A percentile compares a stretch with the other conserved stretches of the same genome.
These are phyloP conservation scores for Lumnitzera racemosa DNA, from an alignment of 345 rosid species.

Conservation along the genomic window DNA sequence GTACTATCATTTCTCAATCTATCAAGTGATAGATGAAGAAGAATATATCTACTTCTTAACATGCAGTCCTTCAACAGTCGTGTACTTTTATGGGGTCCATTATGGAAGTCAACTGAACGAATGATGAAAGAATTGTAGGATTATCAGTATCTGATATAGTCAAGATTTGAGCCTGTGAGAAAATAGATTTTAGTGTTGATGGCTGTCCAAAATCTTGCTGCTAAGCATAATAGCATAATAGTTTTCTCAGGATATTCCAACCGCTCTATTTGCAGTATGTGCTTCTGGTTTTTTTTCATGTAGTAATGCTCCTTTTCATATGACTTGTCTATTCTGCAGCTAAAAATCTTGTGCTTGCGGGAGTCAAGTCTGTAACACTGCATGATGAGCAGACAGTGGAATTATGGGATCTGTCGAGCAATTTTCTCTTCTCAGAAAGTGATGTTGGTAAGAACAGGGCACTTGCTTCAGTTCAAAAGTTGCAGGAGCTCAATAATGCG, in stretches of 20 bases:
- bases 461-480: constrained; percentile 83
- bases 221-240: too few species aligned
- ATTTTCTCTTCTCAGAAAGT: constrained; percentile 72
- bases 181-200: too few species aligned
- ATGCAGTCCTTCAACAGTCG: too few species aligned
- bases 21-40: too few species aligned
- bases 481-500: constrained; percentile 94
- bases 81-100: too few species aligned
- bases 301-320: not conserved
- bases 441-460: constrained; percentile 94
- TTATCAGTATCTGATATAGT: too few species aligned
- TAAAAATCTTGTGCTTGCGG: constrained; percentile 93
- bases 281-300: not conserved
- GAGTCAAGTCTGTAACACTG: constrained; percentile 94
- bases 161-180: too few species aligned
- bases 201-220: too few species aligned
- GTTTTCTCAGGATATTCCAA: not conserved
- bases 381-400: constrained; percentile 83
- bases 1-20: too few species aligned
- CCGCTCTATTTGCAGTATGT: not conserved
- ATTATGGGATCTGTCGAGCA: constrained; percentile 90
- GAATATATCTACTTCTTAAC: too few species aligned
- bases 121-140: too few species aligned
- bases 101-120: too few species aligned
- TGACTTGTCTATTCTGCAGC: constrained; percentile 39